phyloP scores from a whole-genome alignment of 2,329 filamentous ascomycete genomes.

The Karstenula rhodostoma region DNA sequence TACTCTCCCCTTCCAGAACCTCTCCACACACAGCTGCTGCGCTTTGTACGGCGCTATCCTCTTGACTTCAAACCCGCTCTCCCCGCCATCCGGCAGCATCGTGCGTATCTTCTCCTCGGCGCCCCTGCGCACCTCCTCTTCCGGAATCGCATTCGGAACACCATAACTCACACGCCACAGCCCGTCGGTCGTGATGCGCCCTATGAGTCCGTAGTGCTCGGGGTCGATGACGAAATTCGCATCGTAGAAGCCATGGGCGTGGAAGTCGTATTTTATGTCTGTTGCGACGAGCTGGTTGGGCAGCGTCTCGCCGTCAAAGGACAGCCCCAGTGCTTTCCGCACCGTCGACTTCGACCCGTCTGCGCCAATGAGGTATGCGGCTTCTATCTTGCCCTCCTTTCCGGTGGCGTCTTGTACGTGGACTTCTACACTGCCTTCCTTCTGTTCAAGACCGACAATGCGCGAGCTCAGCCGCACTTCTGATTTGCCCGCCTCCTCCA shows the following conservation, averaged over 20 bases:
- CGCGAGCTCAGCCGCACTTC: constrained; percentile 32
- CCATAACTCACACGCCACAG: constrained; percentile 53
- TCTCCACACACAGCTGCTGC: constrained; percentile 49
- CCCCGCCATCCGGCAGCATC: constrained; percentile 39
- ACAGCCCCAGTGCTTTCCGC: constrained; percentile 28
- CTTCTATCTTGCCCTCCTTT: constrained; percentile 27
- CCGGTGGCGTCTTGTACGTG: constrained; percentile 12
- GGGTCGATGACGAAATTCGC: constrained; percentile 53
- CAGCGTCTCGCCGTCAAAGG: constrained; percentile 46
- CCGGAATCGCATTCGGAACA: constrained; percentile 38
- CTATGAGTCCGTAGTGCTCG: constrained; percentile 49
- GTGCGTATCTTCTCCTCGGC: constrained; percentile 38
- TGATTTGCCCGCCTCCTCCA: constrained; percentile 20
- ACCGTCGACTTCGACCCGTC: constrained; percentile 39
- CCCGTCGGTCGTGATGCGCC: constrained; percentile 42
- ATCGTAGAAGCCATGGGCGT: constrained; percentile 48
- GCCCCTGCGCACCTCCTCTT: constrained; percentile 38
- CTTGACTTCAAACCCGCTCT: constrained; percentile 40
- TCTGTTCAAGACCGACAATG: constrained; percentile 26
- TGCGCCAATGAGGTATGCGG: constrained; percentile 41
- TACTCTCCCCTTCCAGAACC: constrained; percentile 43
- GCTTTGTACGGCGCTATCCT: constrained; percentile 52
- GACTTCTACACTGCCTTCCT: constrained; percentile 19
- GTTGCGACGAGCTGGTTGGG: constrained; percentile 50
- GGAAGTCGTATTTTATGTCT: constrained; percentile 49